Evolutionary conservation across 2,329 filamentous ascomycete genomes (phyloP), one percentile per base, ranked within the genome.

Genomic region (Hymenotorrendiella dingleyae): DNA sequence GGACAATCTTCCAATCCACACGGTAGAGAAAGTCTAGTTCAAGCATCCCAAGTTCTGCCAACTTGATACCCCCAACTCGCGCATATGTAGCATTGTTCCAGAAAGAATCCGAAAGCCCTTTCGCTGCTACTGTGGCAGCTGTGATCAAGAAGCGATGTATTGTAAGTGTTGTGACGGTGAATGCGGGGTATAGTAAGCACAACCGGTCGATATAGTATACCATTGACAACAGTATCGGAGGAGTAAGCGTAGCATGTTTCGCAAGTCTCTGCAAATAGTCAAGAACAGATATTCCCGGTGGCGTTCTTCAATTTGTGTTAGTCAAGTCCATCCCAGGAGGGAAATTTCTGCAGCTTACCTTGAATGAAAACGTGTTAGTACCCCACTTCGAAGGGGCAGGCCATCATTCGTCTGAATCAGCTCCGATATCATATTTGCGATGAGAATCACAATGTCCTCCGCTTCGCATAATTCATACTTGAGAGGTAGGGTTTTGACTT

Each of bases 11-110:
- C 91, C 93, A 98, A 59, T 96, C 87, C 21, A 98, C 84, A 40
- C 87, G 76, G 60, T 90, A 88, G 23, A 98, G 69, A 54, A 98
- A 95, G 58, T 98, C 93, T 22, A 98, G 73, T 63, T 98, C 93
- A 8, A 98, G 70, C 43, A 96, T 71, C 45, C 93, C 94, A 50
- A 98, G 69, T 64, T 98, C 93, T 36, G 84, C 81, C 27, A 96
- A 74, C 53, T 87, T 89, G 37, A 98, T 89, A 49, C 93, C 93
- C 4, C 93, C 93, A 1, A 98, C 90, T 42, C 88, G 77, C 27
- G 93, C 90, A 62, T 98, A 98, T 1, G 91, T 94, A 21, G 87
- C 87, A 65, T 98, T 98, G 49, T 94, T 97, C 89, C 93, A 96
- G 63, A 98, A 98, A 22, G 86, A 89, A 64, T 98, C 93, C 23